phyloP scores from a whole-genome alignment of 1,284 basidiomycete genomes.

The Entoloma clypeatum region DNA sequence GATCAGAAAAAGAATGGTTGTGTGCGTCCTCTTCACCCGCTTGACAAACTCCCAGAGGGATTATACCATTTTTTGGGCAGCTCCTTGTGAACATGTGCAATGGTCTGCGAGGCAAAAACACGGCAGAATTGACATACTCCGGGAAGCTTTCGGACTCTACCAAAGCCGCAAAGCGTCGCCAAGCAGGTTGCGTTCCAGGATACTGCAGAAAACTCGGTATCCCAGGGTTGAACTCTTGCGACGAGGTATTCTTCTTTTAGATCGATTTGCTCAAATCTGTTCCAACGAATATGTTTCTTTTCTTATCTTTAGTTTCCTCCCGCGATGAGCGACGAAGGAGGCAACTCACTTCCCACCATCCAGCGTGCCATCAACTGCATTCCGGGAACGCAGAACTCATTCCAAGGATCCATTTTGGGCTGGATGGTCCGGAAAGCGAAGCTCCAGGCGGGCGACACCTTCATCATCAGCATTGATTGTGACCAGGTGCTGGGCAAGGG shows the following conservation, averaged over 20 bases:
- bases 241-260: slow-evolving; percentile 4
- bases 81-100: slow-evolving; percentile 12
- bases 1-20: slow-evolving; percentile 7
- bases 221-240: slow-evolving; percentile 9
- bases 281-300: too few species aligned
- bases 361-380: slow-evolving; percentile 10
- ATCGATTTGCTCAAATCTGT: neutral
- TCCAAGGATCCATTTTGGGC: slow-evolving; percentile 5
- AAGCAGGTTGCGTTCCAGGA: slow-evolving; percentile 6
- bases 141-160: slow-evolving; percentile 2
- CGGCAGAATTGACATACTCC: slow-evolving; percentile 7
- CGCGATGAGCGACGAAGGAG: slow-evolving; percentile 7
- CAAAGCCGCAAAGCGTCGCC: slow-evolving; percentile 5
- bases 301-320: slow-evolving; percentile 2
- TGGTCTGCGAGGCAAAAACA: slow-evolving; percentile 11
- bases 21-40: neutral
- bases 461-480: slow-evolving; percentile 9
- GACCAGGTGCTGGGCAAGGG: slow-evolving; percentile 7
- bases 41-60: too few species aligned
- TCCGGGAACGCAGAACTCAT: slow-evolving; percentile 3
- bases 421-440: slow-evolving; percentile 1
- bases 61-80: neutral
- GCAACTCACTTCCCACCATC: neutral
- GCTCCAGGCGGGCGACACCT: slow-evolving; percentile 6
- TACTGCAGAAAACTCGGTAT: slow-evolving; percentile 5